Evolutionary conservation across 2,329 filamentous ascomycete species (phyloP).

Genomic region (Myriosclerotinia scirpicola): DNA sequence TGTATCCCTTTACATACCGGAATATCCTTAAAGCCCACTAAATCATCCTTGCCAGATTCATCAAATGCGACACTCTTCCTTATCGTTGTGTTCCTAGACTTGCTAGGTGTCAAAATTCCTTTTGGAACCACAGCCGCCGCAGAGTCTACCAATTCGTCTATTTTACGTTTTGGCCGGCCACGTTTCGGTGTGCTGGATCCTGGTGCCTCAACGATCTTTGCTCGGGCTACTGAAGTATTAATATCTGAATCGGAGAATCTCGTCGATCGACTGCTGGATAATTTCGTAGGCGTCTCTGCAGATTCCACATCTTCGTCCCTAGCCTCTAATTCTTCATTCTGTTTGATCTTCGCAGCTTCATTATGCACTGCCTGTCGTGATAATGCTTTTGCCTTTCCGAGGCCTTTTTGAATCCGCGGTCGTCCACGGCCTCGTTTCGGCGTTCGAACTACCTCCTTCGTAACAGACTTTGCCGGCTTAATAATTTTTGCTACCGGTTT

Average conservation of each 20-base stretch:
- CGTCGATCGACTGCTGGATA: background rate
- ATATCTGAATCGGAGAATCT: conserved; percentile 1
- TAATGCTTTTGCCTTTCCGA: conserved; percentile 24
- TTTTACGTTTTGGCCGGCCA: conserved; percentile 26
- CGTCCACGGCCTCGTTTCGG: conserved; percentile 16
- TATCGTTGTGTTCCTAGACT: conserved; percentile 43
- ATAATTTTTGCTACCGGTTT: background rate
- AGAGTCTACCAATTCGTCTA: conserved; percentile 1
- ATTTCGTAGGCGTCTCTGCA: background rate
- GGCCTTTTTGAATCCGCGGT: conserved; percentile 14
- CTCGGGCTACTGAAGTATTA: background rate
- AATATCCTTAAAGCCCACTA: conserved; percentile 53
- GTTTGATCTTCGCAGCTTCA: background rate
- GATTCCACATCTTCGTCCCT: background rate
- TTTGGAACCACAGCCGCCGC: conserved; percentile 42
- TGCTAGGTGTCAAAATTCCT: conserved; percentile 57
- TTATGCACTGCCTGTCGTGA: conserved; percentile 21
- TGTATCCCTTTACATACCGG: conserved; percentile 33
- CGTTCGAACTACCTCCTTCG: background rate
- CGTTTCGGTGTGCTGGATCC: conserved; percentile 29
- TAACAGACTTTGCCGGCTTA: background rate
- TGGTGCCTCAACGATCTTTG: conserved; percentile 15
- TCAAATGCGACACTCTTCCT: conserved; percentile 59
- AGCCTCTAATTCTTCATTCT: background rate
- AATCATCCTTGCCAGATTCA: conserved; percentile 44